Evolutionary conservation across 2,329 filamentous ascomycete species (phyloP).

Genomic region (Fusarium goolgardi): DNA sequence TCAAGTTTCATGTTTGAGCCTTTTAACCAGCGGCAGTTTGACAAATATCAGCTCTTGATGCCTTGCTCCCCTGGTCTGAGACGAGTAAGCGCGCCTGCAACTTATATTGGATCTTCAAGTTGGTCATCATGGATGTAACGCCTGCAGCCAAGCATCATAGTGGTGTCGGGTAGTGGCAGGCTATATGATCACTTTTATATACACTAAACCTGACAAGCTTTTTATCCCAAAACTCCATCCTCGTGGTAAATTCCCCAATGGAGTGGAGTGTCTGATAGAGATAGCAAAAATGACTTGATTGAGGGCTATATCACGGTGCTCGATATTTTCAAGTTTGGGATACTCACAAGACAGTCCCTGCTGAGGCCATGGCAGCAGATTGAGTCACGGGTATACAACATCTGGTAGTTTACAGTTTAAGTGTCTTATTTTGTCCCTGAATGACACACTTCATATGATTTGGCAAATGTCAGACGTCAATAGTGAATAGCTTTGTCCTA

Average conservation of each 20-base stretch:
- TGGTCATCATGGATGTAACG: conserved; percentile 19
- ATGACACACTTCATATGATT: neutral
- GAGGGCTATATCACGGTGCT: neutral
- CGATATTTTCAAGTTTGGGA: neutral
- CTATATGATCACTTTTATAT: conserved; percentile 10
- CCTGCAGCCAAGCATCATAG: conserved; percentile 11
- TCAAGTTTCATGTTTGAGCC: conserved; percentile 20
- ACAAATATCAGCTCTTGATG: conserved; percentile 21
- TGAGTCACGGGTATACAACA: neutral
- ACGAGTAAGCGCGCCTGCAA: conserved; percentile 20
- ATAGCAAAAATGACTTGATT: neutral
- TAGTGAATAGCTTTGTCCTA: neutral
- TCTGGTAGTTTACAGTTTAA: neutral
- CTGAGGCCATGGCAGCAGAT: neutral
- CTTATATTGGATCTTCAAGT: conserved; percentile 22
- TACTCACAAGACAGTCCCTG: conserved; percentile 10
- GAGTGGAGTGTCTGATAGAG: neutral
- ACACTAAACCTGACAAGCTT: conserved; percentile 12
- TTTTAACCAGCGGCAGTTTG: conserved; percentile 18
- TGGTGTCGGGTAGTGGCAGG: neutral
- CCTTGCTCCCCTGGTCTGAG: conserved; percentile 3
- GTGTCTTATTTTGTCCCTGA: conserved; percentile 1
- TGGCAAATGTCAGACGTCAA: neutral
- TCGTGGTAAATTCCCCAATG: neutral
- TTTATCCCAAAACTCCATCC: neutral